Conservation (phyloP, 1,284 basidiomycete genomes). For the Xerocomus tenax region DNA sequence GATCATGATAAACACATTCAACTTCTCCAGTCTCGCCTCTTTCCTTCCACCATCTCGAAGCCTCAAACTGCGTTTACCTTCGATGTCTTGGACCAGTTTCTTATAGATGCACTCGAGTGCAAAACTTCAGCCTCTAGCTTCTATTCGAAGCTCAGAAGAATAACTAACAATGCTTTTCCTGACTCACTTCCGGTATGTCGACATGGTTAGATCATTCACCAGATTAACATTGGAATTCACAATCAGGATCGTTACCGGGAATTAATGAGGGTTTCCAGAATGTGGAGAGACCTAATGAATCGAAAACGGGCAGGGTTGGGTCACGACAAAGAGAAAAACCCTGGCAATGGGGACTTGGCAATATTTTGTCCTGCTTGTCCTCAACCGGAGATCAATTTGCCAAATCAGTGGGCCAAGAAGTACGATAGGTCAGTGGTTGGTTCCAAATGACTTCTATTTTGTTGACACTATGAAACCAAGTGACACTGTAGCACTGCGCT, state of each 20-base stretch:
- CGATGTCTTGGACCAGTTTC: slow-evolving; percentile 23
- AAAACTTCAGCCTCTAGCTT: slow-evolving; percentile 11
- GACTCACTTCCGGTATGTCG: slow-evolving; percentile 18
- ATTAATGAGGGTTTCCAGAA: not conserved
- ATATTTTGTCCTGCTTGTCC: slow-evolving; percentile 13
- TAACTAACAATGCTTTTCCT: slow-evolving; percentile 23
- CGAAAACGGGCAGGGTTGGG: slow-evolving; percentile 4
- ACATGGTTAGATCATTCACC: too few relatives aligned
- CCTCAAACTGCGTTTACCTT: slow-evolving; percentile 30
- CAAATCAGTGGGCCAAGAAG: not conserved
- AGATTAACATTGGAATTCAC: not conserved
- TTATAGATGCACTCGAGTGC: slow-evolving; percentile 21
- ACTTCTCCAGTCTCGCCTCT: slow-evolving; percentile 15
- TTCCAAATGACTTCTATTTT: too few relatives aligned
- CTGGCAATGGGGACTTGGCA: too few relatives aligned
- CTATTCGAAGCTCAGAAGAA: slow-evolving; percentile 17
- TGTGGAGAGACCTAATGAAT: slow-evolving; percentile 10
- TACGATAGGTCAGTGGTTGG: not conserved
- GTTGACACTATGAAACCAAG: too few relatives aligned
- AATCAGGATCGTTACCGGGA: slow-evolving; percentile 10
- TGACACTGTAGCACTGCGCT: not conserved
- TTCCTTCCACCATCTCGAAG: slow-evolving; percentile 19
- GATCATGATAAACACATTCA: slow-evolving; percentile 7
- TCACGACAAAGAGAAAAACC: not conserved
- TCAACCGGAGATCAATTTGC: slow-evolving; percentile 10